Percentiles rank a stretch among this genome's conserved stretches.
phyloP scores from a whole-genome alignment of 345 rosid species.

The Lumnitzera racemosa region DNA sequence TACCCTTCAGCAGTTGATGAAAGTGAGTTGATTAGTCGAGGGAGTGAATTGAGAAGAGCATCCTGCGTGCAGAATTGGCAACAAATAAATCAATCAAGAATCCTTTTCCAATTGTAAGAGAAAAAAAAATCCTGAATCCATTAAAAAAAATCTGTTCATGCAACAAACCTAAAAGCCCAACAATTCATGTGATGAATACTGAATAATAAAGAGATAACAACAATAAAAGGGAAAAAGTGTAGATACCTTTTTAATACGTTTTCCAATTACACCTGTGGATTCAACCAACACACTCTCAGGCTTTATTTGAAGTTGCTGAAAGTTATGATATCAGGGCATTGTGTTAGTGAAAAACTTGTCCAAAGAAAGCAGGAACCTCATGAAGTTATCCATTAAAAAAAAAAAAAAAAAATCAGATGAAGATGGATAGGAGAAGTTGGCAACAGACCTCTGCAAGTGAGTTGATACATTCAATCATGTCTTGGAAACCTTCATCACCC shows the following conservation, averaged over 20 bases:
- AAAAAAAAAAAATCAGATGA: too few relatives aligned
- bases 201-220: background rate
- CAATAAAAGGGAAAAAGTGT: too few relatives aligned
- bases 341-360: background rate
- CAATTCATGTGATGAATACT: too few relatives aligned
- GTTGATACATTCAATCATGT: conserved; percentile 65
- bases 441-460: conserved; percentile 51
- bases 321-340: background rate
- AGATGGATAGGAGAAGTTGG: background rate
- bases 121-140: background rate
- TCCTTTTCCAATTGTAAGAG: background rate
- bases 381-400: background rate
- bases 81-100: background rate
- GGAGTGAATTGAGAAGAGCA: conserved; percentile 72
- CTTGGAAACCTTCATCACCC: conserved; percentile 96
- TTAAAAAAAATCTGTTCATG: background rate
- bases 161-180: background rate
- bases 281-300: conserved; percentile 69
- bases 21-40: conserved; percentile 48
- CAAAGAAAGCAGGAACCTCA: background rate
- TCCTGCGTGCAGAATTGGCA: conserved; percentile 41
- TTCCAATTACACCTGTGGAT: conserved; percentile 96
- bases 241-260: conserved; percentile 75
- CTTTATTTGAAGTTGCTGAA: conserved; percentile 56
- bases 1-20: conserved; percentile 69